Evolutionary conservation across 1,284 basidiomycete species (phyloP).

Genomic region (Rhodotorula sp.): DNA sequence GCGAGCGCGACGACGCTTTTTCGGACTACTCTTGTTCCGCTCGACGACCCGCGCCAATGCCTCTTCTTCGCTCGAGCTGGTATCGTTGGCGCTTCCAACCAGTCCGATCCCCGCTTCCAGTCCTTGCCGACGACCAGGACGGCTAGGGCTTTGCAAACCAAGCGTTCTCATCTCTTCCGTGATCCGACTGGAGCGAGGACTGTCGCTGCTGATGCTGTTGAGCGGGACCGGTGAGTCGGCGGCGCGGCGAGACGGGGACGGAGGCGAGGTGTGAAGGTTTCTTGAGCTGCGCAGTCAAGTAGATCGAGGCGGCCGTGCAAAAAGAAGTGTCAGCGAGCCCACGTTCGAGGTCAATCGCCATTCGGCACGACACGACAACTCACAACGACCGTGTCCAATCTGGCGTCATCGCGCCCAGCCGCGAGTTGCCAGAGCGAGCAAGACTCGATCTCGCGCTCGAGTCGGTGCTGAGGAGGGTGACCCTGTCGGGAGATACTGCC

Average conservation of each 20-base stretch:
- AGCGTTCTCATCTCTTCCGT: conserved; percentile 19
- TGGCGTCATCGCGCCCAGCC: conserved; percentile 7
- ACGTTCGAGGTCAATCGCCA: neutral
- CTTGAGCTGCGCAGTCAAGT: conserved; percentile 4
- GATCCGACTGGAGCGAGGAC: neutral
- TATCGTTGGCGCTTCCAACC: neutral
- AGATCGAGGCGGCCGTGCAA: no score
- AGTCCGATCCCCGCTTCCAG: neutral
- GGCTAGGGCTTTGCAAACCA: conserved; percentile 18
- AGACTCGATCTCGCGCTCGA: neutral
- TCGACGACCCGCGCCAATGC: neutral
- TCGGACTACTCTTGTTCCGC: neutral
- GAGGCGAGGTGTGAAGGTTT: conserved; percentile 8
- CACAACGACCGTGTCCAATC: conserved; percentile 23
- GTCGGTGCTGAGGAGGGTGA: neutral
- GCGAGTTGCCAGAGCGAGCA: conserved; percentile 4
- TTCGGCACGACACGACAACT: neutral
- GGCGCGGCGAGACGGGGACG: neutral
- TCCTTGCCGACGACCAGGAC: neutral
- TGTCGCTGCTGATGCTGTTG: neutral
- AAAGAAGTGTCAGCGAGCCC: neutral
- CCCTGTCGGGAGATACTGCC: conserved; percentile 5
- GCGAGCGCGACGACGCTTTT: no score
- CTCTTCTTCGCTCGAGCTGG: conserved; percentile 18
- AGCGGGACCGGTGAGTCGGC: no score